Conservation (phyloP, 2,329 filamentous ascomycete species). For the Karstenula rhodostoma region DNA sequence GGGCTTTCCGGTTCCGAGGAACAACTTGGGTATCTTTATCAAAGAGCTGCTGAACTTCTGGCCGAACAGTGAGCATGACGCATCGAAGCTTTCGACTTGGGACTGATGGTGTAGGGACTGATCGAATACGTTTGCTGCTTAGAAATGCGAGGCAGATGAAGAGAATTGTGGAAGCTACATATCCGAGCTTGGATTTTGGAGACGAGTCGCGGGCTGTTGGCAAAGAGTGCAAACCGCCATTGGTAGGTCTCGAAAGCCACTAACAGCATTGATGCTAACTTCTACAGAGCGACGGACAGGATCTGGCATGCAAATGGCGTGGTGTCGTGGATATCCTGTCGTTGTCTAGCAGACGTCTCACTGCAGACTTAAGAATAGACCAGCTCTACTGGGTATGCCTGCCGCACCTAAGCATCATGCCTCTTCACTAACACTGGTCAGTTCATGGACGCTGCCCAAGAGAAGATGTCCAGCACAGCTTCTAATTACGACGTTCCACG, state of each 20-base stretch:
- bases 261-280: conserved; percentile 1
- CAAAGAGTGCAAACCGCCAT: conserved; percentile 21
- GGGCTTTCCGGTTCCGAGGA: conserved; percentile 86
- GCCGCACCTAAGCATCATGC: background rate
- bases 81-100: background rate
- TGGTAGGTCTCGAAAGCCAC: conserved; percentile 11
- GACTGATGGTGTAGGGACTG: conserved; percentile 46
- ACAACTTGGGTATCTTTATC: conserved; percentile 89
- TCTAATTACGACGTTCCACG: conserved; percentile 85
- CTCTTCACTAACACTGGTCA: conserved; percentile 23
- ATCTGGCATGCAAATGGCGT: conserved; percentile 75
- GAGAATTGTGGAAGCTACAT: conserved; percentile 77
- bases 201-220: conserved; percentile 22
- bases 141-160: conserved; percentile 84
- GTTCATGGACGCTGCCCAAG: conserved; percentile 78
- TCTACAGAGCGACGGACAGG: conserved; percentile 35
- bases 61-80: conserved; percentile 68
- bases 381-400: conserved; percentile 56
- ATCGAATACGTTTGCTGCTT: conserved; percentile 73
- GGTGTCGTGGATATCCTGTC: conserved; percentile 30
- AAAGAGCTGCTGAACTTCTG: conserved; percentile 81
- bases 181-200: conserved; percentile 63
- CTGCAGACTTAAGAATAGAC: conserved; percentile 22
- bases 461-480: conserved; percentile 84
- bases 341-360: conserved; percentile 9